These are phyloP conservation scores for Aspergillus sp. DNA, from an alignment of 2,329 filamentous ascomycete species.

Conservation along the genomic window DNA sequence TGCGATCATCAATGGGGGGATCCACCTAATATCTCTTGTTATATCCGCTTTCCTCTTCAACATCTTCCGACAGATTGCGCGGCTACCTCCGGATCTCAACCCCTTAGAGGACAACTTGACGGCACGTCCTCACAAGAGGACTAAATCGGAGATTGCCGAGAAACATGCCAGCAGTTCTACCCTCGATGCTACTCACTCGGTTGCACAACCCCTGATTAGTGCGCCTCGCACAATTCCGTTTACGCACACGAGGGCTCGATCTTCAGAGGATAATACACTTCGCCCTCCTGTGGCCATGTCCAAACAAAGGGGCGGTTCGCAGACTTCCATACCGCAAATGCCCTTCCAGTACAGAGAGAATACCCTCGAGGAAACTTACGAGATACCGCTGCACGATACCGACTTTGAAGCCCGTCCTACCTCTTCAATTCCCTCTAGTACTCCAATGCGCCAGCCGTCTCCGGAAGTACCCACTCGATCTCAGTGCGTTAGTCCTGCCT, in stretches of 20 bases:
- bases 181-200: constrained; percentile 40
- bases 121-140: constrained; percentile 71
- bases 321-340: constrained; percentile 38
- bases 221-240: constrained; percentile 66
- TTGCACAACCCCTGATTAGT: constrained; percentile 45
- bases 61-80: constrained; percentile 78
- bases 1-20: constrained; percentile 60
- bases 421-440: constrained; percentile 30
- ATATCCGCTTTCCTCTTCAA: constrained; percentile 74
- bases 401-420: constrained; percentile 32
- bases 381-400: constrained; percentile 26
- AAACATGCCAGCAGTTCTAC: constrained; percentile 61
- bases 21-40: constrained; percentile 70
- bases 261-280: constrained; percentile 57
- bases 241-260: constrained; percentile 71
- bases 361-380: constrained; percentile 30
- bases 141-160: constrained; percentile 61
- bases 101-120: constrained; percentile 85
- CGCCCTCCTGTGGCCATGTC: constrained; percentile 51
- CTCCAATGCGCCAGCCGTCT: constrained; percentile 30
- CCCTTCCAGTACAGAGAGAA: constrained; percentile 29
- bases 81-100: constrained; percentile 91
- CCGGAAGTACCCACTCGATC: constrained; percentile 29
- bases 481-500: constrained; percentile 37
- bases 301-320: constrained; percentile 50